Evolutionary conservation across 352 stramenopile species (phyloP), one percentile per base, ranked within the genome.

Genomic region (Phytophthora hybrid): DNA sequence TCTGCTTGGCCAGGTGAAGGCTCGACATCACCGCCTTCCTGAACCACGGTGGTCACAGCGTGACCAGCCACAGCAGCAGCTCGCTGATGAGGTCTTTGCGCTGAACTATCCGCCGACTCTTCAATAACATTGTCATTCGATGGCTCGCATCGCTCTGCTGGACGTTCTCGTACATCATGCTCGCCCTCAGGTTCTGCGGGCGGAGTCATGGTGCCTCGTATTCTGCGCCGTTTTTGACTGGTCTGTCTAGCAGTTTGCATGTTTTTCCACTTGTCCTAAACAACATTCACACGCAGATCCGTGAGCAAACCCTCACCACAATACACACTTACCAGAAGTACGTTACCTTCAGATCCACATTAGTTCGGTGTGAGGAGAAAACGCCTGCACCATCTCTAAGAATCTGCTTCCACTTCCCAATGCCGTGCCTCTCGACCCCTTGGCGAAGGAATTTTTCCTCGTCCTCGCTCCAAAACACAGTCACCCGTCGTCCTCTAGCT

Each of bases 261-360:
- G 41, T 83, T 80, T 53, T 72, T 78, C 81, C 81, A 88, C 49
- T 88, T 88, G 56, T 87, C 81, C 81, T 88, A 58, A 31, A 31
- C 26, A 31, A 31, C 44, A 69, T 46, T 2, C 19, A 55, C 10
- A 19, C 41, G 64, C 1, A 3, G 37, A 58, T 44, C 29, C 11
- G 6, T 8, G 18, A 52, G 37, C 53, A n/a, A n/a, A 46, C 39
- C 39, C 39, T 6, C 39, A n/a, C 39, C 18, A 46, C 16, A 18
- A 46, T n/a, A 14, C 34, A 16, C 9, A 3, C 14, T 26, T 26
- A 31, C 32, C 39, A 44, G 5, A 23, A 39, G 32, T n/a, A 32
- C 0, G 7, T 56, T 34, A 91, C 84, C 81, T 93, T 93, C 23
- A 93, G 71, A 61, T 93, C 84, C 13, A 89, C 75, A 37, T 92